Conservation (phyloP, 2,329 filamentous ascomycete species). For the Pseudogymnoascus sp. region DNA sequence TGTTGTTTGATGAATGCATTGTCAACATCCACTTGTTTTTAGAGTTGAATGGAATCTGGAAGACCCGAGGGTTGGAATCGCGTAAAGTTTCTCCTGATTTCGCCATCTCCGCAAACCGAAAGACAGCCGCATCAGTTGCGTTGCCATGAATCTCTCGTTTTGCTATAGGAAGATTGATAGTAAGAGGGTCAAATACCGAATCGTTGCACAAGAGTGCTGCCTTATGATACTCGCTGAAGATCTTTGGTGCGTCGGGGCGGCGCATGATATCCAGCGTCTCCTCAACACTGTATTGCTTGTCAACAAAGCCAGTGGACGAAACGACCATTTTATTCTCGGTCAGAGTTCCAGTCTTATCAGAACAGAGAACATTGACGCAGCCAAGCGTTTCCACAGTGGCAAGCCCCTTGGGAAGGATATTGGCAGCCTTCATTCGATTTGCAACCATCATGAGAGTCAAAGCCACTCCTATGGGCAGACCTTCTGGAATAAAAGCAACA, state of each 20-base stretch:
- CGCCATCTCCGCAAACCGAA: slow-evolving; percentile 59
- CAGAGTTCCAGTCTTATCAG: slow-evolving; percentile 66
- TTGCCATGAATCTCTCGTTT: slow-evolving; percentile 63
- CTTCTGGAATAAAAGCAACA: neutral
- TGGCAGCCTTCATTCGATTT: neutral
- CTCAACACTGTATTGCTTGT: slow-evolving; percentile 32
- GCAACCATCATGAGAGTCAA: neutral
- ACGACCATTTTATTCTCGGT: slow-evolving; percentile 45
- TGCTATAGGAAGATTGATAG: slow-evolving; percentile 47
- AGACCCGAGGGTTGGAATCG: slow-evolving; percentile 32
- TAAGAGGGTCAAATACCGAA: slow-evolving; percentile 62
- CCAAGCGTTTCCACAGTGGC: slow-evolving; percentile 61
- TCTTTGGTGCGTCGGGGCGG: neutral
- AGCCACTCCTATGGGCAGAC: neutral
- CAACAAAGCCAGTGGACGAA: slow-evolving; percentile 41
- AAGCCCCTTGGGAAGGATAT: neutral
- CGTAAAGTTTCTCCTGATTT: slow-evolving; percentile 34
- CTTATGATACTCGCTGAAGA: slow-evolving; percentile 14
- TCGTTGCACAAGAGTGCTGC: slow-evolving; percentile 55
- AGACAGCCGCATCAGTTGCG: slow-evolving; percentile 65
- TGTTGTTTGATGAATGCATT: slow-evolving; percentile 44
- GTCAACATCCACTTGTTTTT: slow-evolving; percentile 77
- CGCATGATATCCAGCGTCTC: slow-evolving; percentile 20
- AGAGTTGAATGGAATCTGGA: slow-evolving; percentile 67
- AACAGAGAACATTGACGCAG: slow-evolving; percentile 63